Conservation (phyloP, 106 monocot genomes). For the Acorus calamus region DNA sequence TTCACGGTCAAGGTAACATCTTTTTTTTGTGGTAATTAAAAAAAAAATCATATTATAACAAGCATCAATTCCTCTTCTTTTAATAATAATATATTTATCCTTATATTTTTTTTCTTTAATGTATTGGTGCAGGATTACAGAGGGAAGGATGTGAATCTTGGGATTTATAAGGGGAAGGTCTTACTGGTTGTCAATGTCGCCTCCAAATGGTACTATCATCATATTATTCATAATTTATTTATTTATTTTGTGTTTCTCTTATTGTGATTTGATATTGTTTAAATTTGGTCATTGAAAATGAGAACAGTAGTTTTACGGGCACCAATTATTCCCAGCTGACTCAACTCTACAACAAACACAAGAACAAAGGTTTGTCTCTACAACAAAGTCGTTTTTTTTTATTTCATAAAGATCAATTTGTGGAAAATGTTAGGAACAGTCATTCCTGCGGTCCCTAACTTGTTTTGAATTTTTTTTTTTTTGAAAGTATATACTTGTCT, state of each 20-base stretch:
- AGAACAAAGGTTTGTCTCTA: constrained; percentile 42
- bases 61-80: too few species aligned
- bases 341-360: constrained; percentile 74
- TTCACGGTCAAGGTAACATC: constrained; percentile 62
- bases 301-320: constrained; percentile 76
- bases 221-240: background rate
- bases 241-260: background rate
- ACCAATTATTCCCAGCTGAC: constrained; percentile 80
- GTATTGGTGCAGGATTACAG: constrained; percentile 32
- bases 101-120: background rate
- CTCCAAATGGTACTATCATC: constrained; percentile 48
- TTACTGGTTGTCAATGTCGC: constrained; percentile 69
- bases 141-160: constrained; percentile 50
- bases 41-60: background rate
- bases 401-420: too few species aligned
- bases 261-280: background rate
- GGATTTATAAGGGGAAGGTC: constrained; percentile 54
- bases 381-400: too few species aligned
- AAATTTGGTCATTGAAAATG: background rate
- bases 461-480: too few species aligned
- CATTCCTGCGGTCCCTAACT: too few species aligned
- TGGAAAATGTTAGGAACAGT: too few species aligned
- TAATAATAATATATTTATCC: background rate
- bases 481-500: too few species aligned
- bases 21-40: background rate